Percentiles rank a stretch among this genome's conserved stretches.
These are phyloP conservation scores for Meyerozyma carpophila DNA, from an alignment of 1,139 yeast genomes.

Conservation along the genomic window DNA sequence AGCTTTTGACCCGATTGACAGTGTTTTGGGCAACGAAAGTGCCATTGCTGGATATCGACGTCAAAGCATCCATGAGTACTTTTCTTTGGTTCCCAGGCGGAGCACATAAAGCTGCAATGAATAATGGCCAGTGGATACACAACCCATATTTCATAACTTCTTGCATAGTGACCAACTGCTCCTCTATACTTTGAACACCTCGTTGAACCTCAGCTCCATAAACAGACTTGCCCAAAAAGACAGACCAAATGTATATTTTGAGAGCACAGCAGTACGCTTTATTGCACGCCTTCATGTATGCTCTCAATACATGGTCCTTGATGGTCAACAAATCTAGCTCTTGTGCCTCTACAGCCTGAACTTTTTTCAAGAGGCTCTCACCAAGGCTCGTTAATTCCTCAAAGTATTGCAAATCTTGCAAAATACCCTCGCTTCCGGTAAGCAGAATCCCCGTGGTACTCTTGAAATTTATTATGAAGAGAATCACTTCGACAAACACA, in stretches of 20 bases:
- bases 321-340: conserved; percentile 4
- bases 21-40: conserved; percentile 6
- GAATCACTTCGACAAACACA: conserved; percentile 5
- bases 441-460: conserved; percentile 3
- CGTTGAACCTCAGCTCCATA: conserved; percentile 5
- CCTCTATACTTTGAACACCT: conserved; percentile 5
- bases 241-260: conserved; percentile 4
- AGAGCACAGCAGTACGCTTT: conserved; percentile 5
- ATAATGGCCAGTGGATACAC: conserved; percentile 7
- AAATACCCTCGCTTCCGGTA: conserved; percentile 5
- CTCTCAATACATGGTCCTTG: conserved; percentile 3
- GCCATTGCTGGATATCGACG: conserved; percentile 3
- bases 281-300: conserved; percentile 8
- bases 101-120: conserved; percentile 6
- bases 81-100: conserved; percentile 3
- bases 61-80: conserved; percentile 1
- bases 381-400: not conserved
- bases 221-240: conserved; percentile 4
- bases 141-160: conserved; percentile 4
- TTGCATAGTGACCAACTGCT: conserved; percentile 4
- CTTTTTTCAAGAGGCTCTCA: not conserved
- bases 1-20: conserved; percentile 4
- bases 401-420: conserved; percentile 4
- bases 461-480: conserved; percentile 1
- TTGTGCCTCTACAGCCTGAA: conserved; percentile 2